Conservation (phyloP, 805 yeast genomes). For the Starmerella scarabaei region DNA sequence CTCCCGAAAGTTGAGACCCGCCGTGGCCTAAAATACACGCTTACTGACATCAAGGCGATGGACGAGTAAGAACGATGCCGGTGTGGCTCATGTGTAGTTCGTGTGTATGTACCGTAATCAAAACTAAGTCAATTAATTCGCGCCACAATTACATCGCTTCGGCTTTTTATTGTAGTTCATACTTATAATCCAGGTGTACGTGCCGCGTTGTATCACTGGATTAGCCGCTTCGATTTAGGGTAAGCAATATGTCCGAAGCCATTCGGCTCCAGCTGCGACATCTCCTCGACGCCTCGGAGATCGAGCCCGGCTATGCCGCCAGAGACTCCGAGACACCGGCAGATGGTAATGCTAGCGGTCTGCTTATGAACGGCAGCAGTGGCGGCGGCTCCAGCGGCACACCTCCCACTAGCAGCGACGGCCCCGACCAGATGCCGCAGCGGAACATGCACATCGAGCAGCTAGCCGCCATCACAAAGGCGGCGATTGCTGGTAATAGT, state of each 20-base stretch:
- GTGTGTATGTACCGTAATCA: not conserved
- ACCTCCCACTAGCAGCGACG: not conserved
- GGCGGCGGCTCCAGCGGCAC: not conserved
- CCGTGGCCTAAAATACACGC: constrained; percentile 16
- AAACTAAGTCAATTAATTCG: not conserved
- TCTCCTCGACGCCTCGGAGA: constrained; percentile 14
- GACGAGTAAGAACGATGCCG: too few species aligned
- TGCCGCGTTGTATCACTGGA: too few species aligned
- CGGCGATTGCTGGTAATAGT: constrained; percentile 43
- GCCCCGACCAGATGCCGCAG: not conserved
- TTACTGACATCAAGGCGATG: constrained; percentile 16
- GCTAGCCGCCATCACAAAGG: constrained; percentile 59
- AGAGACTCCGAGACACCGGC: not conserved
- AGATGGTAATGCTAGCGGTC: not conserved
- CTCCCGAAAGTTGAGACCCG: constrained; percentile 19
- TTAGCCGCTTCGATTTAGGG: too few species aligned
- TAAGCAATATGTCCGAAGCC: constrained; percentile 19
- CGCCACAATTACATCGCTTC: too few species aligned
- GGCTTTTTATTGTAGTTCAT: not conserved
- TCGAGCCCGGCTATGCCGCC: constrained; percentile 5
- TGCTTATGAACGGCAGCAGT: not conserved
- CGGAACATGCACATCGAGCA: constrained; percentile 48
- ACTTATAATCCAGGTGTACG: too few species aligned
- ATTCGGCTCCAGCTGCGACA: constrained; percentile 19
- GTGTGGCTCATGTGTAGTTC: too few species aligned